Base-by-base conservation (phyloP, 2,329 filamentous ascomycete genomes). In the Beauveria asiatica region DNA sequence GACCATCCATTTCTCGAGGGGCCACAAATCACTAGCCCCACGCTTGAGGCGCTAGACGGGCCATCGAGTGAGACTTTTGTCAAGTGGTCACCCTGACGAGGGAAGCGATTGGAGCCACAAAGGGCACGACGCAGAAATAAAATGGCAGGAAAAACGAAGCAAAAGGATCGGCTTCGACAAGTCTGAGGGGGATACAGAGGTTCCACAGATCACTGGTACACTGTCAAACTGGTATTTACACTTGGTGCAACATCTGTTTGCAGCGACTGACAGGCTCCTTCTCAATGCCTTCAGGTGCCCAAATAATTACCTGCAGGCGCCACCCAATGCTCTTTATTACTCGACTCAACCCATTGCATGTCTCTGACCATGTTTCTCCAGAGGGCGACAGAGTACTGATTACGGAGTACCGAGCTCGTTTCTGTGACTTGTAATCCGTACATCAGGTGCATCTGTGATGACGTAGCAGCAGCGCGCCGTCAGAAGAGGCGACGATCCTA, bases 1-100 rank as follows among this genome's bases (percentile, higher is more conserved):
- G 44, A 19, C 44, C 54, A 27, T 57, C 54, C 54, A 57, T 57
- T 42, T 49, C 19, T 17, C n/a, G 54, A 49, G 44, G 54, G 54
- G 44, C 44, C 19, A 30, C 45, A 19, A 39, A 37, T 33, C 42
- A 45, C 19, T 45, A 21, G 42, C 41, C 41, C 41, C 41, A 44
- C n/a, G 41, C 30, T 10, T 21, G 42, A 19, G 10, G 42, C 21
- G 21, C 42, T 45, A 23, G 21, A 45, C 42, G 42, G 42, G 42
- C 39, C 30, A 33, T 33, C 11, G 30, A 3, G 30, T 33, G 30
- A 33, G 30, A 33, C 42, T 21, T 45, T 23, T 45, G 19, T 48
- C 45, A 25, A 48, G 39, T n/a, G 16, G 39, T 42, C 39, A 17
- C 23, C 21, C 45, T 25, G 11, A 13, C 45, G 21, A 25, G 21